phyloP scores from a whole-genome alignment of 2,329 filamentous ascomycete genomes.

The Scytalidium lignicola region DNA sequence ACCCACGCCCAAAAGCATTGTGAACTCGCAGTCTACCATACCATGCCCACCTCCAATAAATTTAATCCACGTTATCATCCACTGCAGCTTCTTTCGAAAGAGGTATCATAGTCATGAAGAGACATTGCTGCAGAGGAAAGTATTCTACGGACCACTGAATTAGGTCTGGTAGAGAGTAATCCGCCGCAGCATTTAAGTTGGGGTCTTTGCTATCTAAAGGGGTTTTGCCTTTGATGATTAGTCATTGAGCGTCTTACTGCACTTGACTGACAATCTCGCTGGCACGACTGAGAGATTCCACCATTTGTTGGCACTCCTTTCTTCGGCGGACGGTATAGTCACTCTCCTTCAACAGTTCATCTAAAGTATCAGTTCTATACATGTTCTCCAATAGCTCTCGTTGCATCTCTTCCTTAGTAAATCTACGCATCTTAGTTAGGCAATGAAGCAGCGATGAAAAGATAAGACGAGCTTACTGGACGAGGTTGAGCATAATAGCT shows the following conservation, averaged over 20 bases:
- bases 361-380: conserved; percentile 86
- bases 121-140: background rate
- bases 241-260: conserved; percentile 19
- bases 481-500: conserved; percentile 95
- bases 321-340: conserved; percentile 92
- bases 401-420: conserved; percentile 98
- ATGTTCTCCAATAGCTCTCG: conserved; percentile 94
- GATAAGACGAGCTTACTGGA: conserved; percentile 64
- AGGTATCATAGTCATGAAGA: background rate
- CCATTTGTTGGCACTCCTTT: conserved; percentile 99
- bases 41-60: background rate
- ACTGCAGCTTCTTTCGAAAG: background rate
- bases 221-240: background rate
- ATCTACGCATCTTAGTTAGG: conserved; percentile 43
- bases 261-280: conserved; percentile 92
- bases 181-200: background rate
- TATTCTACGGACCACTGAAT: background rate
- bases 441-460: background rate
- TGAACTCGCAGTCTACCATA: background rate
- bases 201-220: background rate
- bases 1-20: background rate
- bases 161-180: background rate
- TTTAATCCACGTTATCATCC: background rate
- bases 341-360: conserved; percentile 94
- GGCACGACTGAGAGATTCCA: conserved; percentile 83